These are phyloP conservation scores for Recurvomyces mirabilis DNA, from an alignment of 495 filamentous ascomycete genomes.

Conservation along the genomic window DNA sequence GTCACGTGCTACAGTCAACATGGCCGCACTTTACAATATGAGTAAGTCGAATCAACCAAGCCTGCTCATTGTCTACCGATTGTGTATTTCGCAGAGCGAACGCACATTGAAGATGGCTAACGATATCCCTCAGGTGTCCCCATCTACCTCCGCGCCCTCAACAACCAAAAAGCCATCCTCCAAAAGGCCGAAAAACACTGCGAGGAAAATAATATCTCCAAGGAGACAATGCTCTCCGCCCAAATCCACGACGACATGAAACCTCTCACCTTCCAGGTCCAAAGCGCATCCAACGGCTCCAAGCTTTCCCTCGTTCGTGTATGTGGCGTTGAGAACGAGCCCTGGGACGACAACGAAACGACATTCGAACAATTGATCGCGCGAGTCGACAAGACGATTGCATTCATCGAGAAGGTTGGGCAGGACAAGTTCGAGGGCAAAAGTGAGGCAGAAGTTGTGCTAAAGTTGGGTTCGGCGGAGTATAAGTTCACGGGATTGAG, in stretches of 20 bases:
- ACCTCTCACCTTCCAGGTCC: slow-evolving; percentile 38
- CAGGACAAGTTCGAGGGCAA: slow-evolving; percentile 31
- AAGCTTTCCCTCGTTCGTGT: slow-evolving; percentile 26
- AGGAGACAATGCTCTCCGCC: neutral
- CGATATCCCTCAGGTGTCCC: neutral
- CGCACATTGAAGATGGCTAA: neutral
- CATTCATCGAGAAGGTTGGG: slow-evolving; percentile 30
- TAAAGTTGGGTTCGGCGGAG: slow-evolving; percentile 10
- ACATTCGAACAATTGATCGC: slow-evolving; percentile 35
- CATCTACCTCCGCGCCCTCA: neutral
- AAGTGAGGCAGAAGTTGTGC: slow-evolving; percentile 26
- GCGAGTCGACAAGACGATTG: slow-evolving; percentile 33
- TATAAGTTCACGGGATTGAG: slow-evolving; percentile 1
- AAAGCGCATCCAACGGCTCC: slow-evolving; percentile 26
- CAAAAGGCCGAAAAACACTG: neutral
- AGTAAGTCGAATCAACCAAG: too few relatives aligned
- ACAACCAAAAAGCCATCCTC: neutral
- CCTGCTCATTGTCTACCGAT: too few relatives aligned
- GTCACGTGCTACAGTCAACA: too few relatives aligned
- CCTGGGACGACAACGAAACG: slow-evolving; percentile 28
- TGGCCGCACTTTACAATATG: neutral
- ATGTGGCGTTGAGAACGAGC: slow-evolving; percentile 20
- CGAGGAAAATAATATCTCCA: neutral
- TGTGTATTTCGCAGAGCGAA: neutral
- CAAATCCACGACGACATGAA: slow-evolving; percentile 39